These are phyloP conservation scores for Medicago arabica DNA, from an alignment of 306 rosid genomes.

Conservation along the genomic window DNA sequence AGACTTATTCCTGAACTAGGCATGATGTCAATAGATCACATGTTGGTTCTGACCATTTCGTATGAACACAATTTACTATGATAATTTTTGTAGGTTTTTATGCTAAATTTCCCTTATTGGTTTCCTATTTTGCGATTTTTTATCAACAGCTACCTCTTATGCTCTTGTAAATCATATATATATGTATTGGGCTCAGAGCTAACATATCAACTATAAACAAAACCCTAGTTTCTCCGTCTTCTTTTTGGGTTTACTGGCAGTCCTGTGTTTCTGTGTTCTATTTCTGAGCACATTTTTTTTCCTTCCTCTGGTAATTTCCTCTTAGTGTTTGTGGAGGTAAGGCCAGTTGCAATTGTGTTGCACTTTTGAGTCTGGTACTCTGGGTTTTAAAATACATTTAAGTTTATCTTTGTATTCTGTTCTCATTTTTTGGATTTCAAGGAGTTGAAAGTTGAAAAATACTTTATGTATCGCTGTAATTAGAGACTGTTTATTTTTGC, in stretches of 20 bases:
- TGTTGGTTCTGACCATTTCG: too few relatives aligned
- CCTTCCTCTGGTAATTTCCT: background rate
- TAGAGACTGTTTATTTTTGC: background rate
- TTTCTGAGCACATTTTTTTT: background rate
- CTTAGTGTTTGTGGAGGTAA: background rate
- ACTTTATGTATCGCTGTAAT: background rate
- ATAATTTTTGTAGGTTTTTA: too few relatives aligned
- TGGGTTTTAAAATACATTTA: too few relatives aligned
- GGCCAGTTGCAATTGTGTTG: background rate
- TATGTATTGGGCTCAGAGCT: background rate
- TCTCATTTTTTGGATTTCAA: slow-evolving; percentile 4
- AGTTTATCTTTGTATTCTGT: background rate
- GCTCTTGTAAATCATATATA: background rate
- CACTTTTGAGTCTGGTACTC: slow-evolving; percentile 2
- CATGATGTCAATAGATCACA: too few relatives aligned
- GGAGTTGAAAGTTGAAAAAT: slow-evolving; percentile 18
- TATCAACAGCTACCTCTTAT: background rate
- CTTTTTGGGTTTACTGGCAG: background rate
- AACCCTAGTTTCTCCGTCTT: background rate
- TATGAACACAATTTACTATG: too few relatives aligned
- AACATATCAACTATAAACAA: background rate
- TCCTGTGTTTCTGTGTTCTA: background rate
- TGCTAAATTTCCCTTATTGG: too few relatives aligned
- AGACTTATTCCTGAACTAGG: too few relatives aligned
- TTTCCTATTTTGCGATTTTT: too few relatives aligned